Conservation (phyloP, 108 stramenopile species). For the Nitzschia inconspicua region DNA sequence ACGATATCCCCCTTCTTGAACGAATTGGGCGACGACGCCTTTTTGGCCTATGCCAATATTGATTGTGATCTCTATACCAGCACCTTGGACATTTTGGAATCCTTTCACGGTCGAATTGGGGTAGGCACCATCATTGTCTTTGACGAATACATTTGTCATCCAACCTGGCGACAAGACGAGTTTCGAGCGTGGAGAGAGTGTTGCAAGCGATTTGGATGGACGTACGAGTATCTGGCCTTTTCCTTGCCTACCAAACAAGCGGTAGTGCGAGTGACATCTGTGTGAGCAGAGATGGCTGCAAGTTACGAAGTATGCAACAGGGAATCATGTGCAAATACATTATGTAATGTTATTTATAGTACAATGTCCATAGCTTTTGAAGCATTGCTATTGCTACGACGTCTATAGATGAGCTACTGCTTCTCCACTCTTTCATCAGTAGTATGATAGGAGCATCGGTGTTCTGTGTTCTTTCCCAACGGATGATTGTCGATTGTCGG, state of each 20-base stretch:
- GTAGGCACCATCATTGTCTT: slow-evolving; percentile 80
- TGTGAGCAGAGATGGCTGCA: too few relatives aligned
- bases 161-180: slow-evolving; percentile 84
- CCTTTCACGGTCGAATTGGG: slow-evolving; percentile 69
- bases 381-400: too few relatives aligned
- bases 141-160: slow-evolving; percentile 83
- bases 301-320: too few relatives aligned
- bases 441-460: too few relatives aligned
- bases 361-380: too few relatives aligned
- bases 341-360: too few relatives aligned
- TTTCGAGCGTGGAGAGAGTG: slow-evolving; percentile 83
- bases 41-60: slow-evolving; percentile 84
- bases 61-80: slow-evolving; percentile 84
- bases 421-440: too few relatives aligned
- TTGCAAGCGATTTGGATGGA: slow-evolving; percentile 87
- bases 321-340: too few relatives aligned
- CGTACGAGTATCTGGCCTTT: slow-evolving; percentile 85
- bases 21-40: slow-evolving; percentile 35
- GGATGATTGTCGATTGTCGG: too few relatives aligned
- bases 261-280: slow-evolving; percentile 65
- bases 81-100: slow-evolving; percentile 76
- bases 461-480: too few relatives aligned
- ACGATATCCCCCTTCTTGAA: slow-evolving; percentile 64
- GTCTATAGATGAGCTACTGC: too few relatives aligned
- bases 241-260: slow-evolving; percentile 79